These are phyloP conservation scores for Chaetomium globosum DNA, from an alignment of 2,329 filamentous ascomycete species.

Conservation along the genomic window DNA sequence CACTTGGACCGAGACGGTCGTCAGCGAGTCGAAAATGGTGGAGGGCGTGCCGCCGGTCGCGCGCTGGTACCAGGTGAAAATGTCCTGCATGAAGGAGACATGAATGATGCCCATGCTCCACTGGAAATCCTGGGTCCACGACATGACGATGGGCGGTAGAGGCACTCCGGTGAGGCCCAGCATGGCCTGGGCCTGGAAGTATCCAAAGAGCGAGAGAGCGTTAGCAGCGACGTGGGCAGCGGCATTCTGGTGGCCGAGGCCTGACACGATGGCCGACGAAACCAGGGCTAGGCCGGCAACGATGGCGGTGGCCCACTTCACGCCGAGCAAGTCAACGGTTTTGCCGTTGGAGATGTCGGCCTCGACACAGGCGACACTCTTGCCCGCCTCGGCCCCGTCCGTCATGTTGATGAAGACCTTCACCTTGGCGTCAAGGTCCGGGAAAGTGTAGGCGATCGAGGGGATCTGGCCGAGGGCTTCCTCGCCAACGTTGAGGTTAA, in stretches of 20 bases:
- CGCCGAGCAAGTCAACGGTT: conserved; percentile 83
- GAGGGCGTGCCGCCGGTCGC: conserved; percentile 85
- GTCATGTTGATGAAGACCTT: conserved; percentile 78
- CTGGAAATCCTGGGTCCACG: conserved; percentile 97
- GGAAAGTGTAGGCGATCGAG: conserved; percentile 82
- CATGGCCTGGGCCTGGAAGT: conserved; percentile 93
- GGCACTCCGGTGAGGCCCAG: conserved; percentile 80
- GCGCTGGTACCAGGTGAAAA: conserved; percentile 95
- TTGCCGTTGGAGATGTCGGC: conserved; percentile 87
- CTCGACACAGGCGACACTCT: conserved; percentile 79
- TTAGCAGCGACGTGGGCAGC: conserved; percentile 93
- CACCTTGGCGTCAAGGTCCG: conserved; percentile 86
- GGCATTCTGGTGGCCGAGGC: conserved; percentile 88
- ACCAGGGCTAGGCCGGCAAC: conserved; percentile 82
- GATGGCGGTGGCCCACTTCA: conserved; percentile 86
- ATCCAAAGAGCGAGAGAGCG: conserved; percentile 88
- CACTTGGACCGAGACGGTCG: conserved; percentile 78
- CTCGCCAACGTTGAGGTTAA: conserved; percentile 64
- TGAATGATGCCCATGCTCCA: conserved; percentile 97
- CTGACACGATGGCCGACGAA: conserved; percentile 85
- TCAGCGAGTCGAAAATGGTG: conserved; percentile 73
- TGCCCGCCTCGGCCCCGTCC: conserved; percentile 52
- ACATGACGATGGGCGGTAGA: conserved; percentile 82
- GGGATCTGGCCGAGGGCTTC: conserved; percentile 69
- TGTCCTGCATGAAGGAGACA: conserved; percentile 80